Percentiles rank a stretch among this genome's conserved stretches.
These are phyloP conservation scores for Globisporangium barbulae DNA, from an alignment of 352 stramenopile species.

Conservation along the genomic window DNA sequence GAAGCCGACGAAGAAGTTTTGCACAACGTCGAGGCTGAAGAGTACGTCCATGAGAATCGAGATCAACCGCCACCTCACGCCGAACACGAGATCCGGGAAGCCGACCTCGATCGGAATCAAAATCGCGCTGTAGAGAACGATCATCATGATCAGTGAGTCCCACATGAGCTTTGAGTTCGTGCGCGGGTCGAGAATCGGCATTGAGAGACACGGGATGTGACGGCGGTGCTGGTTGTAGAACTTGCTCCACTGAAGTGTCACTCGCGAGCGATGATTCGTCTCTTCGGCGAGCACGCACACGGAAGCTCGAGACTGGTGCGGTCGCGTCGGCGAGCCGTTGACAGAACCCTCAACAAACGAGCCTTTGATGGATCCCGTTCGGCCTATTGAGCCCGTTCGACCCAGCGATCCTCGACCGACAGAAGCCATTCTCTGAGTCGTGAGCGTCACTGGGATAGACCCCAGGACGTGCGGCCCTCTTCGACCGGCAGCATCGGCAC, in stretches of 20 bases:
- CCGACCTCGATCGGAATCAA: conserved; percentile 69
- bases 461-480: background rate
- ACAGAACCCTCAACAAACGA: background rate
- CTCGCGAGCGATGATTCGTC: conserved; percentile 20
- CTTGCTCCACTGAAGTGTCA: conserved; percentile 34
- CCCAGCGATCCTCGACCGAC: background rate
- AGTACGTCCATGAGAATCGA: conserved; percentile 40
- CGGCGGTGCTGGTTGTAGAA: conserved; percentile 39
- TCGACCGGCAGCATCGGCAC: background rate
- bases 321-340: conserved; percentile 8
- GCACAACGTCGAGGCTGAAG: conserved; percentile 62
- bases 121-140: conserved; percentile 74
- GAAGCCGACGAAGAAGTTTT: conserved; percentile 71
- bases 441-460: conserved; percentile 7
- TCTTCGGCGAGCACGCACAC: conserved; percentile 30
- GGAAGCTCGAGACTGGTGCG: conserved; percentile 19
- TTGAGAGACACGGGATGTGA: conserved; percentile 23
- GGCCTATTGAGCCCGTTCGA: conserved; percentile 5
- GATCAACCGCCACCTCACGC: conserved; percentile 22
- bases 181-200: conserved; percentile 53
- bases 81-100: conserved; percentile 56
- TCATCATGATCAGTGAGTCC: conserved; percentile 67
- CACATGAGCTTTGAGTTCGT: conserved; percentile 55
- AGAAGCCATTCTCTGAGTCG: background rate
- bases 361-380: background rate